Conservation (phyloP, 768 basidiomycete species). For the Xanthoconium stramineum region DNA sequence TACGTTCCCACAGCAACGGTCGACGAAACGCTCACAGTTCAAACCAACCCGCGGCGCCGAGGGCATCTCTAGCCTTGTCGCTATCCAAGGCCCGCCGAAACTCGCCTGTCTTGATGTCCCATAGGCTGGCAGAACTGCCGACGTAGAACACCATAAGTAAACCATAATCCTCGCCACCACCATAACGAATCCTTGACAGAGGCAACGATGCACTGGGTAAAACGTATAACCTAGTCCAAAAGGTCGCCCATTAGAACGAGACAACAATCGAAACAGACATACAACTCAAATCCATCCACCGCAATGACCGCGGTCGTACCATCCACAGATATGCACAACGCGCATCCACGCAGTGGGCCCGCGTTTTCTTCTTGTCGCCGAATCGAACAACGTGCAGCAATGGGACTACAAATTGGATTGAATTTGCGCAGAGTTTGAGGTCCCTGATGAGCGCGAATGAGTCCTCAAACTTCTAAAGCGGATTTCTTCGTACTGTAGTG, state of each 20-base stretch:
- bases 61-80: constrained; percentile 74
- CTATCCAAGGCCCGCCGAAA: constrained; percentile 79
- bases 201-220: constrained; percentile 80
- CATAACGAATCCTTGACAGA: constrained; percentile 59
- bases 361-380: constrained; percentile 41
- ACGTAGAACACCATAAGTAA: constrained; percentile 75
- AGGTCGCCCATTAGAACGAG: background rate
- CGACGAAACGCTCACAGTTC: constrained; percentile 48
- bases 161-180: constrained; percentile 44
- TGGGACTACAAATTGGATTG: constrained; percentile 70
- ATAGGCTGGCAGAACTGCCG: constrained; percentile 75
- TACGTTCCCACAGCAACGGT: background rate
- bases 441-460: constrained; percentile 39
- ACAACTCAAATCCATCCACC: constrained; percentile 78
- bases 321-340: constrained; percentile 69
- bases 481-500: constrained; percentile 46
- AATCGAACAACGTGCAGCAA: constrained; percentile 59
- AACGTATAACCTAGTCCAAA: constrained; percentile 58
- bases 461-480: background rate
- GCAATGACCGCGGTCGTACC: constrained; percentile 82
- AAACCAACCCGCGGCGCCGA: constrained; percentile 71
- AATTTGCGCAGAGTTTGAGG: constrained; percentile 63
- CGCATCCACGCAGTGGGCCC: constrained; percentile 62
- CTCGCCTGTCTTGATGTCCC: constrained; percentile 82
- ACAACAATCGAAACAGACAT: constrained; percentile 29